A percentile compares a stretch with the other conserved stretches of the same genome.
Conservation (phyloP, 495 filamentous ascomycete genomes). For the Penicillium nucicola region DNA sequence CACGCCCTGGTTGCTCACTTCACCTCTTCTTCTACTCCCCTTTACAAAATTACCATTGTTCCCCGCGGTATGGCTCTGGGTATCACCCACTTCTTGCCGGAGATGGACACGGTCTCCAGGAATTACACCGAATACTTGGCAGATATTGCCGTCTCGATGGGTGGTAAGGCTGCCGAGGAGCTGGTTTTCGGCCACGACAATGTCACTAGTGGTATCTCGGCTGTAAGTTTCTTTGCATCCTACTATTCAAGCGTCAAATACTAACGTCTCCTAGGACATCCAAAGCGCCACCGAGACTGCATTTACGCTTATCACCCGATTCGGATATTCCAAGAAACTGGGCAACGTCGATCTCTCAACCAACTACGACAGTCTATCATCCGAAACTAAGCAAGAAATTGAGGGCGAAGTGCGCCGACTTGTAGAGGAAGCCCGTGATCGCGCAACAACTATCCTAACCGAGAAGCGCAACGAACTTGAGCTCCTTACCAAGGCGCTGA, state of each 20-base stretch:
- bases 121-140: slow-evolving; percentile 67
- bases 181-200: slow-evolving; percentile 83
- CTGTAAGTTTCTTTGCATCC: slow-evolving; percentile 48
- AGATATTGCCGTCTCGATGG: slow-evolving; percentile 77
- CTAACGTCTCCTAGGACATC: slow-evolving; percentile 62
- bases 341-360: slow-evolving; percentile 83
- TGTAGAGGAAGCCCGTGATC: slow-evolving; percentile 75
- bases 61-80: slow-evolving; percentile 83
- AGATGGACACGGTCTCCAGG: slow-evolving; percentile 84
- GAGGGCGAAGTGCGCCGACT: slow-evolving; percentile 82
- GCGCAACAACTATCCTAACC: slow-evolving; percentile 67
- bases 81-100: slow-evolving; percentile 77
- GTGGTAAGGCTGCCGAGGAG: slow-evolving; percentile 93
- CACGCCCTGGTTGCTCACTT: slow-evolving; percentile 88
- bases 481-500: slow-evolving; percentile 76
- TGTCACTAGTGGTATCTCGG: slow-evolving; percentile 77
- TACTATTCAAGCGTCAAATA: neutral
- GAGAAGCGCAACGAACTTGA: slow-evolving; percentile 79
- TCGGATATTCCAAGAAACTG: slow-evolving; percentile 84
- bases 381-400: slow-evolving; percentile 78
- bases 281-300: slow-evolving; percentile 73
- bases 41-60: slow-evolving; percentile 97
- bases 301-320: slow-evolving; percentile 77
- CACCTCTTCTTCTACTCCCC: slow-evolving; percentile 63
- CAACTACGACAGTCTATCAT: slow-evolving; percentile 76